Evolutionary conservation across 164 flowering plant genomes (phyloP).

Genomic region (Paratinospora sagittata): DNA sequence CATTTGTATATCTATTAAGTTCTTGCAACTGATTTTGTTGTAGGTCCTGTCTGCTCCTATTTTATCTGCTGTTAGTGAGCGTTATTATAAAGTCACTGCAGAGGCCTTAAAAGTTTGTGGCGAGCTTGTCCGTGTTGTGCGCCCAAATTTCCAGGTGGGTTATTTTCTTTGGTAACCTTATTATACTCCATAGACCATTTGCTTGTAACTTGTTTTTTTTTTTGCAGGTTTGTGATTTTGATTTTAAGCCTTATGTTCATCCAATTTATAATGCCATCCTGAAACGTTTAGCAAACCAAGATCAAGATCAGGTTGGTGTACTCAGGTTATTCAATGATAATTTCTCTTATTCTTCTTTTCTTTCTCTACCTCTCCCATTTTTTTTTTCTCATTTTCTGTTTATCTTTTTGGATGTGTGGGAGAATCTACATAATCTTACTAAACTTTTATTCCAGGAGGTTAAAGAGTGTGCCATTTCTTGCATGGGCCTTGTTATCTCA

Average conservation of each 20-base stretch:
- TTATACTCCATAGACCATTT: background rate
- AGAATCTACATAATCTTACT: conserved; percentile 10
- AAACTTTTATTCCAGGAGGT: conserved; percentile 65
- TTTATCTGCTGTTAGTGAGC: conserved; percentile 89
- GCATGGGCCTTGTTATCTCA: conserved; percentile 93
- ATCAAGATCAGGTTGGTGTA: no score
- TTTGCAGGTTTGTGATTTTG: no score
- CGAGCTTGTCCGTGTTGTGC: conserved; percentile 89
- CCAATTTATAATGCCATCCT: no score
- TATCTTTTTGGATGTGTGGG: no score
- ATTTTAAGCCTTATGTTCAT: no score
- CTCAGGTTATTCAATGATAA: no score
- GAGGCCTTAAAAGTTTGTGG: conserved; percentile 98
- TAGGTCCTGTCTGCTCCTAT: conserved; percentile 86
- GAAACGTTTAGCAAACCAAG: no score
- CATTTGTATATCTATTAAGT: no score
- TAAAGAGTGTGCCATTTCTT: conserved; percentile 97
- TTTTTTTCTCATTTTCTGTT: no score
- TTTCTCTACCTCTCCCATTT: no score
- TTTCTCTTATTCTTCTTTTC: no score
- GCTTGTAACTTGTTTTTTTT: background rate
- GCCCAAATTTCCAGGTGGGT: conserved; percentile 73
- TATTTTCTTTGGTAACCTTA: conserved; percentile 1
- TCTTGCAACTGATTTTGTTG: conserved; percentile 10
- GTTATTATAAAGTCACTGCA: conserved; percentile 97